Evolutionary conservation across 495 filamentous ascomycete genomes (phyloP).

Genomic region (Penicillium arizonense): DNA sequence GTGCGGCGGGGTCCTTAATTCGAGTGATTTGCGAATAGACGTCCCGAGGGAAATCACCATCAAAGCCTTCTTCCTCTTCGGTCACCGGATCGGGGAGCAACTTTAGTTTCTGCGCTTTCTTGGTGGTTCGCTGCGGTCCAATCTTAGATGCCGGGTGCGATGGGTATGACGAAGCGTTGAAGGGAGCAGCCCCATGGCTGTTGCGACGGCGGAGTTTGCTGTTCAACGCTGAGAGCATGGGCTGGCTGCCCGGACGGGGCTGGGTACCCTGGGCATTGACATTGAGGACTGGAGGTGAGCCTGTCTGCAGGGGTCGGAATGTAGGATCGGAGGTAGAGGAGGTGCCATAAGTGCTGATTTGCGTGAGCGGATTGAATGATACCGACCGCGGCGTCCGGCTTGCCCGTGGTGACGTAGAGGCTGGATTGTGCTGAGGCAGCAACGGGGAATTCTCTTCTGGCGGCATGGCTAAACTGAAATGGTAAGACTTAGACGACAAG

Average conservation of each 20-base stretch:
- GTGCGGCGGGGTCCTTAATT: constrained; percentile 93
- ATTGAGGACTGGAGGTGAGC: constrained; percentile 37
- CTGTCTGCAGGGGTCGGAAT: constrained; percentile 40
- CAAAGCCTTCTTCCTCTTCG: constrained; percentile 61
- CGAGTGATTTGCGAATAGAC: constrained; percentile 94
- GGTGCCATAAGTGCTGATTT: constrained; percentile 54
- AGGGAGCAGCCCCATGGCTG: constrained; percentile 71
- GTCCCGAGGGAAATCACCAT: constrained; percentile 90
- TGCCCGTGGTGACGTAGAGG: constrained; percentile 40
- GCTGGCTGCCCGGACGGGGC: constrained; percentile 48
- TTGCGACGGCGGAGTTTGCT: constrained; percentile 83
- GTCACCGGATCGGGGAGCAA: constrained; percentile 86
- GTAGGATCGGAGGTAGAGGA: constrained; percentile 39
- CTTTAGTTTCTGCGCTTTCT: constrained; percentile 94
- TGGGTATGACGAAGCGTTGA: constrained; percentile 38
- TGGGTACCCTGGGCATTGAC: constrained; percentile 28
- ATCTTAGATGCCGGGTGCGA: constrained; percentile 67
- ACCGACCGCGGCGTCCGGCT: constrained; percentile 55
- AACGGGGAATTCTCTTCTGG: constrained; percentile 48
- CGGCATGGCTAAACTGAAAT: constrained; percentile 28
- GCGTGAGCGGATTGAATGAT: constrained; percentile 67
- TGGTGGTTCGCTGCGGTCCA: constrained; percentile 90
- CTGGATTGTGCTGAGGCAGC: constrained; percentile 39
- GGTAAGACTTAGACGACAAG: constrained; percentile 8
- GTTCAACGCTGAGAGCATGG: constrained; percentile 79